Percentiles rank a stretch among this genome's conserved stretches.
phyloP scores from a whole-genome alignment of 164 flowering plant species.

The Aristolochia fimbriata region DNA sequence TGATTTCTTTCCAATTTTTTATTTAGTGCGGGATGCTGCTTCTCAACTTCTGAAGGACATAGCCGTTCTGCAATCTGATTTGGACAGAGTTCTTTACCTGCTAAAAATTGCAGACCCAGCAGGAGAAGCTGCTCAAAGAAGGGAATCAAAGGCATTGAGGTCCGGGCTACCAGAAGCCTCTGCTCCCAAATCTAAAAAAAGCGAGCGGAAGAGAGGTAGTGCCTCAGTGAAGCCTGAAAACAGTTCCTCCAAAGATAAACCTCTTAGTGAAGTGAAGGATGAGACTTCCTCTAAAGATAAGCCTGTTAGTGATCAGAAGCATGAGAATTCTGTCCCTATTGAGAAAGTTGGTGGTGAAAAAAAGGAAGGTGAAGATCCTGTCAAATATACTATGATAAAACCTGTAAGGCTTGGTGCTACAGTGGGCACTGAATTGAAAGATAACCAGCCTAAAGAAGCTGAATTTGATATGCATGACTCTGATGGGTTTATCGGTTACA shows the following conservation, averaged over 20 bases:
- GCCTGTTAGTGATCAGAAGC: slow-evolving; percentile 5
- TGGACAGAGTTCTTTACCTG: slow-evolving; percentile 75
- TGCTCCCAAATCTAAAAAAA: not conserved
- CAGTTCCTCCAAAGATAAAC: slow-evolving; percentile 17
- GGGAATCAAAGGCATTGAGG: slow-evolving; percentile 29
- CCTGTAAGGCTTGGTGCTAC: slow-evolving; percentile 96
- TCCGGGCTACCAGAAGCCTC: slow-evolving; percentile 10
- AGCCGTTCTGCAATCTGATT: slow-evolving; percentile 58
- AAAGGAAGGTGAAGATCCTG: slow-evolving; percentile 22
- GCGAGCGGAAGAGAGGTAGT: slow-evolving; percentile 19
- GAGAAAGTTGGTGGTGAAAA: slow-evolving; percentile 12
- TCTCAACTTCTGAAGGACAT: slow-evolving; percentile 47
- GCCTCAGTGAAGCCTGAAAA: slow-evolving; percentile 15
- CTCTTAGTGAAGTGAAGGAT: slow-evolving; percentile 6
- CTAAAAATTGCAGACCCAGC: slow-evolving; percentile 91
- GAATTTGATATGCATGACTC: slow-evolving; percentile 19
- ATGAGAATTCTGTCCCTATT: slow-evolving; percentile 21
- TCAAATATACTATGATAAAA: slow-evolving; percentile 37
- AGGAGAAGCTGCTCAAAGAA: slow-evolving; percentile 75
- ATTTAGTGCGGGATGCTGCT: slow-evolving; percentile 52
- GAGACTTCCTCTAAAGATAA: slow-evolving; percentile 16
- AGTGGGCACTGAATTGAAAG: slow-evolving; percentile 27
- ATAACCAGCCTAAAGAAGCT: slow-evolving; percentile 20
- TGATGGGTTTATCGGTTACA: slow-evolving; percentile 74
- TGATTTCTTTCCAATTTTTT: not conserved